A percentile compares a stretch with the other conserved stretches of the same genome.
Conservation (phyloP, 2,329 filamentous ascomycete genomes). For the Talaromyces sp. region DNA sequence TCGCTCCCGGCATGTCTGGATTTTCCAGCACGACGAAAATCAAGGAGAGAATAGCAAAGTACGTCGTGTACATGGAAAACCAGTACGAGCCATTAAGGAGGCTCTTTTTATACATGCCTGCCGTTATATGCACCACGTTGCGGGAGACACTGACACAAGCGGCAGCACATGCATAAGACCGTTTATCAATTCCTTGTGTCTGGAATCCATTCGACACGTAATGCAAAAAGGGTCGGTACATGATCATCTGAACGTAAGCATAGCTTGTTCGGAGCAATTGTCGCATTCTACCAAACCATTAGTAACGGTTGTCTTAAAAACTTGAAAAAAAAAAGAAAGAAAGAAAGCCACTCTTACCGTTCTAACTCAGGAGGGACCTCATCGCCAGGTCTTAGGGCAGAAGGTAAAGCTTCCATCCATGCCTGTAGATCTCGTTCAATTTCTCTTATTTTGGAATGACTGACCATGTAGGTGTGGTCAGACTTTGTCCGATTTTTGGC, state of each 20-base stretch:
- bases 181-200: conserved; percentile 50
- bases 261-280: conserved; percentile 59
- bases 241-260: conserved; percentile 58
- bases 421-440: conserved; percentile 57
- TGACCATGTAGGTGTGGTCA: conserved; percentile 55
- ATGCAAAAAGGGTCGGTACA: conserved; percentile 61
- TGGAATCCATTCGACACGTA: conserved; percentile 52
- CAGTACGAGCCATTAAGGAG: conserved; percentile 59
- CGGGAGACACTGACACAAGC: conserved; percentile 61
- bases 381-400: conserved; percentile 70
- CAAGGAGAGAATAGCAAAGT: conserved; percentile 60
- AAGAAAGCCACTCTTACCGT: conserved; percentile 52
- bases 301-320: neutral
- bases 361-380: conserved; percentile 70
- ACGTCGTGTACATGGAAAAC: conserved; percentile 65
- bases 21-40: conserved; percentile 62
- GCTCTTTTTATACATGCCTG: conserved; percentile 57
- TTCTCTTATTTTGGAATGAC: conserved; percentile 58
- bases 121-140: conserved; percentile 61
- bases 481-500: conserved; percentile 36
- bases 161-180: conserved; percentile 60
- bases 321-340: conserved; percentile 4
- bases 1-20: conserved; percentile 53
- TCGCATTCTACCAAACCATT: conserved; percentile 41
- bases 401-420: conserved; percentile 64